Percentiles rank a stretch among this genome's conserved stretches.
phyloP scores from a whole-genome alignment of 345 rosid genomes.

The Rubroshorea leprosula region DNA sequence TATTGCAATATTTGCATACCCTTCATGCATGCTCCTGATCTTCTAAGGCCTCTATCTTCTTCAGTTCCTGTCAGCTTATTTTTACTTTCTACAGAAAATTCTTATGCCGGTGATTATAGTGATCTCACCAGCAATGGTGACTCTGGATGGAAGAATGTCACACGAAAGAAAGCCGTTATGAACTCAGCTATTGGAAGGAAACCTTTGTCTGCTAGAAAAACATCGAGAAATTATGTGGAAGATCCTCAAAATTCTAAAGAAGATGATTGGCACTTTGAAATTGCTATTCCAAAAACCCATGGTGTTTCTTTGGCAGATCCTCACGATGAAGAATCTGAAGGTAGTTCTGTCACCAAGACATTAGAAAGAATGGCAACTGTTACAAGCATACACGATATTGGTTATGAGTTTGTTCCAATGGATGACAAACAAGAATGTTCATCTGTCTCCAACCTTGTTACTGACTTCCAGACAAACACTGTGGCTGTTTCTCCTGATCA shows the following conservation, averaged over 20 bases:
- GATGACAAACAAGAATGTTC: slow-evolving; percentile 64
- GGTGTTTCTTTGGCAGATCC: slow-evolving; percentile 29
- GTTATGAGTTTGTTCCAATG: slow-evolving; percentile 47
- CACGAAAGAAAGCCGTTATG: slow-evolving; percentile 35
- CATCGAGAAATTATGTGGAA: slow-evolving; percentile 36
- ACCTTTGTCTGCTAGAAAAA: slow-evolving; percentile 49
- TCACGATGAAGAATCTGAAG: slow-evolving; percentile 78
- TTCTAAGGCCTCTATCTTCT: slow-evolving; percentile 1
- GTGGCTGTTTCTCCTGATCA: slow-evolving; percentile 42
- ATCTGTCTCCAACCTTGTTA: slow-evolving; percentile 38
- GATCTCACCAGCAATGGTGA: slow-evolving; percentile 50
- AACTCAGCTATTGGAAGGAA: slow-evolving; percentile 43
- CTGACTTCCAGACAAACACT: slow-evolving; percentile 48
- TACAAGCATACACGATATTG: slow-evolving; percentile 34
- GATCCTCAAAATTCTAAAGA: slow-evolving; percentile 39
- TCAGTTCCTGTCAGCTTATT: slow-evolving; percentile 7
- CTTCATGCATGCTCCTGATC: neutral
- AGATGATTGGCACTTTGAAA: slow-evolving; percentile 76
- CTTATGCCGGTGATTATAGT: slow-evolving; percentile 46
- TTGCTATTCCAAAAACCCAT: slow-evolving; percentile 52
- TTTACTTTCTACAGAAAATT: slow-evolving; percentile 46
- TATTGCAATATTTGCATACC: neutral
- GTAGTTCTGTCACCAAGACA: slow-evolving; percentile 62
- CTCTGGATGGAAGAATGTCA: slow-evolving; percentile 38
- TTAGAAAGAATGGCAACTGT: slow-evolving; percentile 40